Evolutionary conservation across 1,284 basidiomycete species (phyloP).

Genomic region (Cystobasidiaceae sp.): DNA sequence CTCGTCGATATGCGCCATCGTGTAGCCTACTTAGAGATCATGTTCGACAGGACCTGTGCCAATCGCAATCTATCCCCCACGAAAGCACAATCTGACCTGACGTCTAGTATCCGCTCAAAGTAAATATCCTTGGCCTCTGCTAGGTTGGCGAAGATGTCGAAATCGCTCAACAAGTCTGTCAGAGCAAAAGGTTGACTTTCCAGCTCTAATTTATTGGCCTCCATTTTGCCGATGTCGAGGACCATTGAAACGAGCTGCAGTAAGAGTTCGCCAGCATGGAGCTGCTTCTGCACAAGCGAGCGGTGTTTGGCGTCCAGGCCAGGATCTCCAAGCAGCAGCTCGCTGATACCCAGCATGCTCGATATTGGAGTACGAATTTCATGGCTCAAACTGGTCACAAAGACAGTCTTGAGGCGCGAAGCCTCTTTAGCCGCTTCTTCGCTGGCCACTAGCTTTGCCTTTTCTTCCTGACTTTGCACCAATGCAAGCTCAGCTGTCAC

Average conservation of each 20-base stretch:
- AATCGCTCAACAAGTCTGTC: conserved; percentile 45
- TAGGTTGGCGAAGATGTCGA: conserved; percentile 44
- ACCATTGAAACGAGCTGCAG: conserved; percentile 41
- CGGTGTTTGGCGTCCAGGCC: conserved; percentile 20
- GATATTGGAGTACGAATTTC: conserved; percentile 35
- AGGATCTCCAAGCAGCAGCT: conserved; percentile 38
- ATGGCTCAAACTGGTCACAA: conserved; percentile 39
- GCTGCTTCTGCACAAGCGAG: conserved; percentile 34
- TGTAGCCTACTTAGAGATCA: conserved; percentile 33
- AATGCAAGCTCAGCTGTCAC: conserved; percentile 44
- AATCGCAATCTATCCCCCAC: conserved; percentile 41
- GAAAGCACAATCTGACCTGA: conserved; percentile 24
- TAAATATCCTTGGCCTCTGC: conserved; percentile 46
- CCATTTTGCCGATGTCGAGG: conserved; percentile 47
- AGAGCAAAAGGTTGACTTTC: conserved; percentile 46
- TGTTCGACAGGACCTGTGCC: conserved; percentile 36
- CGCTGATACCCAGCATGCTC: conserved; percentile 38
- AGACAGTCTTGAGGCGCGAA: conserved; percentile 46
- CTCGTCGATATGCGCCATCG: conserved; percentile 36
- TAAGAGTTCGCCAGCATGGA: conserved; percentile 38
- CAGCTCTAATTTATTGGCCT: conserved; percentile 48
- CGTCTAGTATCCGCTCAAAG: conserved; percentile 42
- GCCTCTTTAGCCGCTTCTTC: conserved; percentile 48
- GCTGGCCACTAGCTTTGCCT: conserved; percentile 44
- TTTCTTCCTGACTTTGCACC: conserved; percentile 44